phyloP scores from a whole-genome alignment of 306 rosid genomes.

The Trifolium subterraneum region DNA sequence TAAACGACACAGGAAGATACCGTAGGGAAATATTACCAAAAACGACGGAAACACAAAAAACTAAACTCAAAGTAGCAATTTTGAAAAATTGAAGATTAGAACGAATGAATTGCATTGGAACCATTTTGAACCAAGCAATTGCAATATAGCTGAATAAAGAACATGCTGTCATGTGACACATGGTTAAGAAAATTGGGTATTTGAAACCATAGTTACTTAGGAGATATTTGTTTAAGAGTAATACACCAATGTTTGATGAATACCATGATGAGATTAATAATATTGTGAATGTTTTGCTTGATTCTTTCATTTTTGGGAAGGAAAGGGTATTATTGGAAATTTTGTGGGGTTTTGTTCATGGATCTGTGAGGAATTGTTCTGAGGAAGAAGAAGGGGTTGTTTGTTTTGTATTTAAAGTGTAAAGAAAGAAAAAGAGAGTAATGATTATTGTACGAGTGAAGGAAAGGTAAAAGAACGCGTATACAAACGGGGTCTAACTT shows the following conservation, averaged over 20 bases:
- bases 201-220: constrained; percentile 96
- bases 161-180: constrained; percentile 99
- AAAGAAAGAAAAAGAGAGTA: not conserved
- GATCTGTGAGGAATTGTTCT: constrained; percentile 1
- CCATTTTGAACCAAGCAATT: constrained; percentile 94
- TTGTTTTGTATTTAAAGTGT: not conserved
- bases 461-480: constrained; percentile 53
- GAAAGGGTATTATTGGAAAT: constrained; percentile 15
- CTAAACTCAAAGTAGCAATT: constrained; percentile 82
- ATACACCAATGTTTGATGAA: constrained; percentile 94
- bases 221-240: constrained; percentile 87
- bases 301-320: not conserved
- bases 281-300: constrained; percentile 83
- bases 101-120: constrained; percentile 92
- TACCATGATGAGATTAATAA: constrained; percentile 86
- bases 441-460: not conserved
- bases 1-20: constrained; percentile 88
- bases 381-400: not conserved
- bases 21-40: constrained; percentile 92
- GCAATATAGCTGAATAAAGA: constrained; percentile 91
- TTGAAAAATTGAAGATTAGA: constrained; percentile 87
- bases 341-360: not conserved
- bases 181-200: constrained; percentile 98
- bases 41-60: constrained; percentile 93
- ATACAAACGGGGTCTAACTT: constrained; percentile 7